These are phyloP conservation scores for Fistulinella staudtii DNA, from an alignment of 1,284 basidiomycete species.

Conservation along the genomic window DNA sequence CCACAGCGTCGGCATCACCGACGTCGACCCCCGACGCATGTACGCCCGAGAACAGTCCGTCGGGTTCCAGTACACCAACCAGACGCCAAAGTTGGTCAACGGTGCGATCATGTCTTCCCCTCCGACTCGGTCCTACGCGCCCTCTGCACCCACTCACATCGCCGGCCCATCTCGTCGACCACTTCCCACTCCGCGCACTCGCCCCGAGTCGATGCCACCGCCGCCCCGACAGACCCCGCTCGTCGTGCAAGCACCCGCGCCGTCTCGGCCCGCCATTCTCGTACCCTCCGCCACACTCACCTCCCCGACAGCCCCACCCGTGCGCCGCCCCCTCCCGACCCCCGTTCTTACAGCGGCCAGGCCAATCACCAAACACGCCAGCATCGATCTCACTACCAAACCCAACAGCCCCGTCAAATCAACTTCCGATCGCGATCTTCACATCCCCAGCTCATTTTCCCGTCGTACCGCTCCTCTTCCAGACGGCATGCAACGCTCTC, in stretches of 20 bases:
- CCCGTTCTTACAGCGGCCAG: constrained; percentile 11
- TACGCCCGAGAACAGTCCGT: constrained; percentile 12
- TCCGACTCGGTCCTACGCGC: constrained; percentile 1
- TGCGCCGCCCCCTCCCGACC: constrained; percentile 27
- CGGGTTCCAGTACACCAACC: constrained; percentile 22
- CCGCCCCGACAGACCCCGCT: constrained; percentile 20
- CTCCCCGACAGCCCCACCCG: constrained; percentile 18
- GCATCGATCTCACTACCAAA: constrained; percentile 22
- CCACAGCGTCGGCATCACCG: constrained; percentile 8
- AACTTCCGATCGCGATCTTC: constrained; percentile 20
- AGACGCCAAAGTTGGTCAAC: constrained; percentile 1
- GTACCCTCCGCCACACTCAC: constrained; percentile 13
- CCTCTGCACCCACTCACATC: constrained; percentile 6
- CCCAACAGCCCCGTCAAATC: constrained; percentile 20
- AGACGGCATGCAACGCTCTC: constrained; percentile 3
- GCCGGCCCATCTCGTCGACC: constrained; percentile 26
- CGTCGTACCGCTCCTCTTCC: constrained; percentile 18
- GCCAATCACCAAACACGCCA: constrained; percentile 18
- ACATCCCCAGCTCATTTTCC: constrained; percentile 26
- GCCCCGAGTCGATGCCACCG: constrained; percentile 32
- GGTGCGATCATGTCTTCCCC: constrained; percentile 6
- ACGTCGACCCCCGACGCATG: constrained; percentile 7
- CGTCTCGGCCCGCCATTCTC: constrained; percentile 30
- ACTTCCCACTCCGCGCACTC: constrained; percentile 28
- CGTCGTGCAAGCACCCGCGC: constrained; percentile 30